phyloP scores from a whole-genome alignment of 768 basidiomycete species.

The Boletellus sp. region DNA sequence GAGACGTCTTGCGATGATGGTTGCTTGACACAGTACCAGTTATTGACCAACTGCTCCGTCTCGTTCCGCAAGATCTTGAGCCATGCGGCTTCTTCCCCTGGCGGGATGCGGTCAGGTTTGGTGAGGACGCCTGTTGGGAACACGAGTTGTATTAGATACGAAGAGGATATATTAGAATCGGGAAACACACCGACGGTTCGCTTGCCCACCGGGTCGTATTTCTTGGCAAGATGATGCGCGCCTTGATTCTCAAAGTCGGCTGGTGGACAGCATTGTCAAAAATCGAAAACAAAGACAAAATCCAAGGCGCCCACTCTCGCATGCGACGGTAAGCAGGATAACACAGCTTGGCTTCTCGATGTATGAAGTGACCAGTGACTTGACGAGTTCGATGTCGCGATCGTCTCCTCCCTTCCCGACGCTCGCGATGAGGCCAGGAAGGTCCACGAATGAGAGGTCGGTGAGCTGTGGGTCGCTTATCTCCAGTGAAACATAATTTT shows the following conservation, averaged over 20 bases:
- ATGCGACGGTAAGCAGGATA: slow-evolving; percentile 61
- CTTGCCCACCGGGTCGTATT: slow-evolving; percentile 56
- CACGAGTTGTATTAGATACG: slow-evolving; percentile 26
- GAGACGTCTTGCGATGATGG: slow-evolving; percentile 28
- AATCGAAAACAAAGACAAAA: slow-evolving; percentile 6
- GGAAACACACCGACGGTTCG: slow-evolving; percentile 62
- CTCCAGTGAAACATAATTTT: slow-evolving; percentile 52
- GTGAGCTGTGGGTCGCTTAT: slow-evolving; percentile 59
- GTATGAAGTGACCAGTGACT: slow-evolving; percentile 53
- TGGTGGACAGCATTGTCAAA: slow-evolving; percentile 44
- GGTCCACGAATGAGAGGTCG: slow-evolving; percentile 62
- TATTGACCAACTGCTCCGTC: slow-evolving; percentile 28
- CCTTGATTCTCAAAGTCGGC: slow-evolving; percentile 82
- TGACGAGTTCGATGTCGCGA: slow-evolving; percentile 59
- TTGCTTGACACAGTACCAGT: slow-evolving; percentile 41
- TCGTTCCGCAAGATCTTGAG: slow-evolving; percentile 54
- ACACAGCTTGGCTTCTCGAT: slow-evolving; percentile 67
- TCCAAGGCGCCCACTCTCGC: slow-evolving; percentile 21
- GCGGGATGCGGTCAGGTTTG: slow-evolving; percentile 59
- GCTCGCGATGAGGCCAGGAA: slow-evolving; percentile 62
- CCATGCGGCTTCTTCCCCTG: slow-evolving; percentile 41
- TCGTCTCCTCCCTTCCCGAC: slow-evolving; percentile 46
- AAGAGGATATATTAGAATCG: slow-evolving; percentile 48
- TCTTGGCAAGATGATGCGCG: slow-evolving; percentile 61
- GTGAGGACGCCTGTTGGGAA: slow-evolving; percentile 41